These are phyloP conservation scores for Acanthamoeba royreba DNA, from an alignment of 208 protist genomes.

Conservation along the genomic window DNA sequence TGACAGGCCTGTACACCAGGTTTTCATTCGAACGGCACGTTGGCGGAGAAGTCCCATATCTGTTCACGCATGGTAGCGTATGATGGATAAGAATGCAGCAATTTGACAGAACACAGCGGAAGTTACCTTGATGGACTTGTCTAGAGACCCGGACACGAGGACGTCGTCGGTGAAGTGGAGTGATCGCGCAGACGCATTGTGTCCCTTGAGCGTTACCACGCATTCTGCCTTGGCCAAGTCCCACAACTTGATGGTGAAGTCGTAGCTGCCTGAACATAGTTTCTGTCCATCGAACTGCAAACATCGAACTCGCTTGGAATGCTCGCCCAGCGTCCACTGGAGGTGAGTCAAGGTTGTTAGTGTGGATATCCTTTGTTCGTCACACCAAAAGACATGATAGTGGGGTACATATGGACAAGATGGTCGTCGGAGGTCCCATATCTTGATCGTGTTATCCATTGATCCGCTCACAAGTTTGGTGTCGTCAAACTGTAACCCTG, in stretches of 20 bases:
- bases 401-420: neutral
- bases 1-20: neutral
- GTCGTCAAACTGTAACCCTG: slow-evolving; percentile 1
- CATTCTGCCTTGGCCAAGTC: neutral
- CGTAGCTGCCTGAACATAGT: slow-evolving; percentile 7
- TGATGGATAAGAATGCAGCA: neutral
- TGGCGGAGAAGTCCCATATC: slow-evolving; percentile 28
- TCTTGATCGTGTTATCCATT: slow-evolving; percentile 38
- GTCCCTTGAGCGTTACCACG: neutral
- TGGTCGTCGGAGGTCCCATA: neutral
- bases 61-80: neutral
- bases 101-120: neutral
- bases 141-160: slow-evolving; percentile 1
- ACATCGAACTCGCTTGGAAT: neutral
- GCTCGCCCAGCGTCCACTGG: neutral
- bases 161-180: slow-evolving; percentile 33
- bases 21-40: neutral
- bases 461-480: neutral
- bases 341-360: too few species aligned
- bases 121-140: slow-evolving; percentile 24
- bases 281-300: neutral
- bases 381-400: neutral
- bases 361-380: too few species aligned
- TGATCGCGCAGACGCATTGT: slow-evolving; percentile 23
- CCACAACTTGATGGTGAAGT: slow-evolving; percentile 43